phyloP scores from a whole-genome alignment of 78 protist species.

The Cavenderia fasciculata region DNA sequence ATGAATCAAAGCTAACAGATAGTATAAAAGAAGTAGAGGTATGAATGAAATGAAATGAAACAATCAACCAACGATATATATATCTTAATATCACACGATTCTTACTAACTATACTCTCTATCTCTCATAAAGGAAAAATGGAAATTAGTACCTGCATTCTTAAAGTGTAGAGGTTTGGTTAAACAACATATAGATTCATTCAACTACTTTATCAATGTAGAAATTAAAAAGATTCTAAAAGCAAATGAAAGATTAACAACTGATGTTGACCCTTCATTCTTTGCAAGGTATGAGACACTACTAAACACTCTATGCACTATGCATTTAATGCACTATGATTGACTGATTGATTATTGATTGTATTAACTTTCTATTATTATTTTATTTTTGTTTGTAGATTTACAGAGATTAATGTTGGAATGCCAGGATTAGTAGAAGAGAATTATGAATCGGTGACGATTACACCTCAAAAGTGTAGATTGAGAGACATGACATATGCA shows the following conservation, averaged over 20 bases:
- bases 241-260: conserved; percentile 89
- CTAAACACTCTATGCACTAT: background rate
- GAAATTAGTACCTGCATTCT: conserved; percentile 97
- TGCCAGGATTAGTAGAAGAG: conserved; percentile 85
- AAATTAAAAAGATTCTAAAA: conserved; percentile 84
- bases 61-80: background rate
- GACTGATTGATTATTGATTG: background rate
- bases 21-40: conserved; percentile 67
- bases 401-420: conserved; percentile 88
- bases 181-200: conserved; percentile 98
- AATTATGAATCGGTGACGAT: conserved; percentile 16
- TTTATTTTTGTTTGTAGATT: conserved; percentile 10
- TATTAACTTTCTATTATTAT: no score
- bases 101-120: background rate
- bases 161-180: conserved; percentile 94
- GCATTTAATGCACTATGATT: background rate
- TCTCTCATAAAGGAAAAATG: conserved; percentile 92
- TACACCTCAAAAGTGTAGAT: conserved; percentile 97
- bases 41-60: background rate
- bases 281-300: conserved; percentile 47
- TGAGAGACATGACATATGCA: conserved; percentile 98
- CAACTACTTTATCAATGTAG: conserved; percentile 93
- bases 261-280: conserved; percentile 91
- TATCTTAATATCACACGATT: background rate
- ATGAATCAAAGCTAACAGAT: conserved; percentile 66